A percentile compares a stretch with the other conserved stretches of the same genome.
Evolutionary conservation across 2,329 filamentous ascomycete genomes (phyloP).

Genomic region (Colletotrichum acutatum): DNA sequence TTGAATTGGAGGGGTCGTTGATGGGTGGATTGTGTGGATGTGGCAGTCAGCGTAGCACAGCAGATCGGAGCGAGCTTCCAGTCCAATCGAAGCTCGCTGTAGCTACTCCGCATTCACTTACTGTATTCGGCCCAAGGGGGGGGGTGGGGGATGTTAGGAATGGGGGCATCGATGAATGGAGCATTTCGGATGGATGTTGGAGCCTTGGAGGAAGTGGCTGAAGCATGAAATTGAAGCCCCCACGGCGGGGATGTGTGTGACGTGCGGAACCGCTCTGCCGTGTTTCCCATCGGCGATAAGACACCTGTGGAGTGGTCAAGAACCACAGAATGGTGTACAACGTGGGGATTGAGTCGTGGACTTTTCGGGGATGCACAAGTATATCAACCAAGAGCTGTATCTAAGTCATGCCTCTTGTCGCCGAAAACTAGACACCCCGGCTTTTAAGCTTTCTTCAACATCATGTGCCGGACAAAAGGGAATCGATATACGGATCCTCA

Average conservation of each 20-base stretch:
- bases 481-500: not conserved
- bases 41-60: not conserved
- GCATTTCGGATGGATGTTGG: no score
- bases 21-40: not conserved
- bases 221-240: not conserved
- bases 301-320: not conserved
- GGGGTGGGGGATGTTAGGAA: no score
- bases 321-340: not conserved
- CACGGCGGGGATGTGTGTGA: conserved; percentile 23
- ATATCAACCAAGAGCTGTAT: not conserved
- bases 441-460: not conserved
- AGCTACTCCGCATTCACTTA: conserved; percentile 18
- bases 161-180: no score
- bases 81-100: conserved; percentile 1
- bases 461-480: not conserved
- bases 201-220: not conserved
- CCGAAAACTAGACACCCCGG: not conserved
- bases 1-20: not conserved
- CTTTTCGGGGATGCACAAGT: not conserved
- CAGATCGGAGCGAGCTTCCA: not conserved
- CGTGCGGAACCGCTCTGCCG: conserved; percentile 14
- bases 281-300: conserved; percentile 27
- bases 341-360: conserved; percentile 10
- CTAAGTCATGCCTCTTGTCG: no score
- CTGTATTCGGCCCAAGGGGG: not conserved